Evolutionary conservation across 805 yeast species (phyloP).

Genomic region (Candida oleophila): DNA sequence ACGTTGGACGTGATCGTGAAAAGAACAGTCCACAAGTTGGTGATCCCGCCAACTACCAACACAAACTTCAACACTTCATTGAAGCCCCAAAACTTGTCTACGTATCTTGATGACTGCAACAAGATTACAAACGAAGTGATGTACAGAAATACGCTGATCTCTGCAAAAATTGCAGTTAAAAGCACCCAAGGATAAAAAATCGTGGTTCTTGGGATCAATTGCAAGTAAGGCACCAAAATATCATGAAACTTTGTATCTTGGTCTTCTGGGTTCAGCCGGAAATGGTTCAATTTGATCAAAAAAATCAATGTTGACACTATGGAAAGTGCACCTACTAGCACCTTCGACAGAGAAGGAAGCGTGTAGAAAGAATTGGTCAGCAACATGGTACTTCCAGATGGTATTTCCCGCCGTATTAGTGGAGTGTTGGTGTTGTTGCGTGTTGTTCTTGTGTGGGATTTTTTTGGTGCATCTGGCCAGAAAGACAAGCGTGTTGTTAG

Average conservation of each 20-base stretch:
- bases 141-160: conserved; percentile 48
- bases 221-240: conserved; percentile 55
- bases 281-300: conserved; percentile 39
- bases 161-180: conserved; percentile 63
- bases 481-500: no score
- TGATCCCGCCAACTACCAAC: conserved; percentile 50
- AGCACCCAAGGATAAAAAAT: conserved; percentile 65
- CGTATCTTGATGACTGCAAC: conserved; percentile 42
- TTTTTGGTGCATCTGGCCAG: no score
- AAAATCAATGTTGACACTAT: conserved; percentile 41
- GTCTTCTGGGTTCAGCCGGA: conserved; percentile 12
- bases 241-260: conserved; percentile 29
- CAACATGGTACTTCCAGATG: not conserved
- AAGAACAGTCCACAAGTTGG: conserved; percentile 54
- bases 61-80: conserved; percentile 51
- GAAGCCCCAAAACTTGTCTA: conserved; percentile 52
- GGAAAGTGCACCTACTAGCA: conserved; percentile 39
- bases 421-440: not conserved
- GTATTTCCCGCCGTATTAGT: not conserved
- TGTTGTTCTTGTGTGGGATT: not conserved
- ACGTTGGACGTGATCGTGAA: conserved; percentile 38
- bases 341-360: conserved; percentile 47
- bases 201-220: conserved; percentile 60
- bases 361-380: not conserved
- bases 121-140: conserved; percentile 37